phyloP scores from a whole-genome alignment of 495 filamentous ascomycete genomes.

The Glonium stellatum region DNA sequence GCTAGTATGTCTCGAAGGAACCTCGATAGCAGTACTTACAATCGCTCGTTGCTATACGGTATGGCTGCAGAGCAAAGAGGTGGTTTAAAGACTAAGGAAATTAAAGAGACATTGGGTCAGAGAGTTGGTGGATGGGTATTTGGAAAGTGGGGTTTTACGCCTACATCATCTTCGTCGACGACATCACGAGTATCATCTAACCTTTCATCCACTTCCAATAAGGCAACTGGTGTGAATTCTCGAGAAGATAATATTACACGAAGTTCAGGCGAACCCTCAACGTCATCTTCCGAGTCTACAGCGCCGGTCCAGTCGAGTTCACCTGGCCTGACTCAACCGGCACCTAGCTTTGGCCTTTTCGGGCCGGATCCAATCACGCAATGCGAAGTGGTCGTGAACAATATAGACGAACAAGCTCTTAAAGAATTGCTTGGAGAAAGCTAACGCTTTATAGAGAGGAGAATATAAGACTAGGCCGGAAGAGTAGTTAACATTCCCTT shows the following conservation, averaged over 20 bases:
- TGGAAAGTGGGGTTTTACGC: constrained; percentile 33
- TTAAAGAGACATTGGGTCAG: constrained; percentile 15
- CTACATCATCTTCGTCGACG: constrained; percentile 17
- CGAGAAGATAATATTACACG: background rate
- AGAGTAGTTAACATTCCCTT: background rate
- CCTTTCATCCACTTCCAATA: background rate
- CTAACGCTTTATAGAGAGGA: background rate
- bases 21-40: constrained; percentile 17
- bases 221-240: background rate
- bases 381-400: constrained; percentile 21
- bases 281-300: background rate
- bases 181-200: background rate
- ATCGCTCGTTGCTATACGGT: constrained; percentile 27
- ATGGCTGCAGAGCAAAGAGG: constrained; percentile 27
- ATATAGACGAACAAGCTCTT: constrained; percentile 34
- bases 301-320: constrained; percentile 19
- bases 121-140: constrained; percentile 37
- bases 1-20: constrained; percentile 18
- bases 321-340: constrained; percentile 35
- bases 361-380: constrained; percentile 22
- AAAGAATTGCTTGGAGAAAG: constrained; percentile 23
- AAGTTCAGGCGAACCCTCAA: background rate
- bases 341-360: constrained; percentile 34
- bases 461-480: background rate
- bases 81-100: background rate